A percentile compares a stretch with the other conserved stretches of the same genome.
Conservation (phyloP, 768 basidiomycete species). For the Tylopilus plumbeoviolaceoides region DNA sequence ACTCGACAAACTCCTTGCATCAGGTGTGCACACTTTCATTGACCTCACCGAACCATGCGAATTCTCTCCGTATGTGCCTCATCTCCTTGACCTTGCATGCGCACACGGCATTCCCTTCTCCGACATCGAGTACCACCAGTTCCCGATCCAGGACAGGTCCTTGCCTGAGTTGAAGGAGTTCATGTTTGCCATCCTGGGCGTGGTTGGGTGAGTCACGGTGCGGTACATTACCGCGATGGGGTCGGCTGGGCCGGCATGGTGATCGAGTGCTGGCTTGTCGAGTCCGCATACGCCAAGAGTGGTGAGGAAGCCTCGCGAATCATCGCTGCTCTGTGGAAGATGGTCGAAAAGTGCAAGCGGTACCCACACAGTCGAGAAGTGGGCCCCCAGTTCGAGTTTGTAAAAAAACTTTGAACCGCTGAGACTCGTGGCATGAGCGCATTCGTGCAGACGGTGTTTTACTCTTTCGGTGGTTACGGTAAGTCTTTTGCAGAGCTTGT, state of each 20-base stretch:
- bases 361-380: constrained; percentile 80
- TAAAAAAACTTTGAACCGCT: constrained; percentile 49
- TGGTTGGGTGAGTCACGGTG: constrained; percentile 59
- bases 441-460: neutral
- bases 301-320: constrained; percentile 62
- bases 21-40: constrained; percentile 77
- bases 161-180: constrained; percentile 57
- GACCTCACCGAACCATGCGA: constrained; percentile 83
- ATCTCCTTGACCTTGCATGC: constrained; percentile 49
- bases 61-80: constrained; percentile 59
- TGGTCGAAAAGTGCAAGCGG: constrained; percentile 71
- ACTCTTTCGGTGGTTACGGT: constrained; percentile 2
- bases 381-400: constrained; percentile 73
- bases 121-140: constrained; percentile 70
- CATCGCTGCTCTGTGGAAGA: constrained; percentile 70
- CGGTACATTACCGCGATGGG: constrained; percentile 77
- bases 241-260: constrained; percentile 66
- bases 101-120: constrained; percentile 51
- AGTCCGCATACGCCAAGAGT: constrained; percentile 55
- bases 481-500: neutral
- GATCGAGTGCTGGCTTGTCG: constrained; percentile 74
- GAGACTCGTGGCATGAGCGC: constrained; percentile 15
- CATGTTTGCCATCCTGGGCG: constrained; percentile 56
- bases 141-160: constrained; percentile 72
- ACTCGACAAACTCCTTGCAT: constrained; percentile 64